Evolutionary conservation across 2,329 filamentous ascomycete species (phyloP).

Genomic region (Sporothrix dimorphospora): DNA sequence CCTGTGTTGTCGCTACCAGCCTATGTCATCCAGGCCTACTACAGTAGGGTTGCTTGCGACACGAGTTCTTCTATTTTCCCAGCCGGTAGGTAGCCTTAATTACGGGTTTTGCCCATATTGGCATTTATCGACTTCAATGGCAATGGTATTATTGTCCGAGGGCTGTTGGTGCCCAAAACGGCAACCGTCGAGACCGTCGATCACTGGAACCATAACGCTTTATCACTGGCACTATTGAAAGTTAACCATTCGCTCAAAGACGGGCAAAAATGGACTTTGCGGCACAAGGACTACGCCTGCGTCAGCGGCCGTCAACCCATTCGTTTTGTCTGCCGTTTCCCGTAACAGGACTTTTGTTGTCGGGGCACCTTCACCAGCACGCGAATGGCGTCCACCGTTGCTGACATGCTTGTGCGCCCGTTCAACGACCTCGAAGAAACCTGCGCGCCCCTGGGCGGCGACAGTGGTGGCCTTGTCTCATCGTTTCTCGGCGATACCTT

Average conservation of each 20-base stretch:
- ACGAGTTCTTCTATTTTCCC: neutral
- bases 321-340: neutral
- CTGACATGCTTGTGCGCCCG: too few species aligned
- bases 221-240: neutral
- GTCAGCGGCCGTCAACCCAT: neutral
- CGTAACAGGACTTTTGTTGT: neutral
- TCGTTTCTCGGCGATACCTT: too few species aligned
- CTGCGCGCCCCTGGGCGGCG: too few species aligned
- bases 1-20: neutral
- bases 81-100: neutral
- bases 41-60: conserved; percentile 3
- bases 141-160: neutral
- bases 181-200: neutral
- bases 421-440: too few species aligned
- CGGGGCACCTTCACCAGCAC: neutral
- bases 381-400: too few species aligned
- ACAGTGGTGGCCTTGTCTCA: too few species aligned
- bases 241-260: neutral
- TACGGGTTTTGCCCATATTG: neutral
- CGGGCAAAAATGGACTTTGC: neutral
- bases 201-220: neutral
- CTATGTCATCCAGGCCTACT: too few species aligned
- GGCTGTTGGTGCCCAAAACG: conserved; percentile 23
- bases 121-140: neutral
- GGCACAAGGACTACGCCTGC: neutral